Evolutionary conservation across 306 rosid genomes (phyloP).

Genomic region (Trifolium pratense): DNA sequence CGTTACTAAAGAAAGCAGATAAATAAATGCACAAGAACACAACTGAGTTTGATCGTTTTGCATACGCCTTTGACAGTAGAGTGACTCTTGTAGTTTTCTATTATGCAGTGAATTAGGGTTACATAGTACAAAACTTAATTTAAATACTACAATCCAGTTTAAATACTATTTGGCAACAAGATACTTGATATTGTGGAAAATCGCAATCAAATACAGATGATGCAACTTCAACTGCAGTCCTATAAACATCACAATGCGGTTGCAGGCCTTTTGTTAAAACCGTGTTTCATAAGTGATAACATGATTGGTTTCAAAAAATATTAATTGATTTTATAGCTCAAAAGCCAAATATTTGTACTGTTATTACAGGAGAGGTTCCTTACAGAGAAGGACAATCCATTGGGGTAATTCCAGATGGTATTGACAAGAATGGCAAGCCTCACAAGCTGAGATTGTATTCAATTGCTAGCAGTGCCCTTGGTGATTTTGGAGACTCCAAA

Average conservation of each 20-base stretch:
- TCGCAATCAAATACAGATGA: not conserved
- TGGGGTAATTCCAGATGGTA: slow-evolving; percentile 82
- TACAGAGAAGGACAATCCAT: slow-evolving; percentile 98
- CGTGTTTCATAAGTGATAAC: not conserved
- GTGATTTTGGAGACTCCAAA: slow-evolving; percentile 93
- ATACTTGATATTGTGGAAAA: not conserved
- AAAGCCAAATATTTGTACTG: not conserved
- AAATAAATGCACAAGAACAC: not conserved
- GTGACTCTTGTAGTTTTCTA: not conserved
- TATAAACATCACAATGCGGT: not conserved
- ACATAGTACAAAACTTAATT: not conserved
- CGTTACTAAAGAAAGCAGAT: not conserved
- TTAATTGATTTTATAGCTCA: not conserved
- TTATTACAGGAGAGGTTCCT: slow-evolving; percentile 79
- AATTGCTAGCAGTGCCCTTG: slow-evolving; percentile 92
- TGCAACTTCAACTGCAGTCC: not conserved
- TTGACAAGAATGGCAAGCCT: slow-evolving; percentile 95
- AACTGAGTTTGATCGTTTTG: not conserved
- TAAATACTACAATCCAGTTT: too few species aligned
- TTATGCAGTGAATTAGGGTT: not conserved
- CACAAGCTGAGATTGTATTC: slow-evolving; percentile 88
- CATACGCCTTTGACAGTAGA: not conserved
- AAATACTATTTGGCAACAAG: not conserved
- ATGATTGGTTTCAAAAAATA: not conserved
- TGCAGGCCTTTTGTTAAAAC: not conserved